phyloP scores from a whole-genome alignment of 2,329 filamentous ascomycete species.

The Venturia effusa region DNA sequence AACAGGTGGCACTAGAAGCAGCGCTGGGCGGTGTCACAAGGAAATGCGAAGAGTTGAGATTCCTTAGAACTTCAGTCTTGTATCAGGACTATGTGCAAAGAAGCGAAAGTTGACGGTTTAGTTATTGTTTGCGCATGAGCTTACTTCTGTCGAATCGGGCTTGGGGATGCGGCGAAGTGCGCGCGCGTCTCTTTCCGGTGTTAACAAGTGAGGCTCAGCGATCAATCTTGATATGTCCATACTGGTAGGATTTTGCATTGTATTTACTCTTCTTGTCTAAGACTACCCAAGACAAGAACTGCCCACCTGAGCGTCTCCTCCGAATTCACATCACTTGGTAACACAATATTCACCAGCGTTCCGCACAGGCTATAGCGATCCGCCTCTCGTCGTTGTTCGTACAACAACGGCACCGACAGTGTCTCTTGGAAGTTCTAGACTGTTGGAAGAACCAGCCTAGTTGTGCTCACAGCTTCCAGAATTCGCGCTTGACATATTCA shows the following conservation, averaged over 20 bases:
- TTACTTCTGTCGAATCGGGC: background rate
- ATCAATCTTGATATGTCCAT: background rate
- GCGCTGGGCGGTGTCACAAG: background rate
- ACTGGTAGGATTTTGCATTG: background rate
- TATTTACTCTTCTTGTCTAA: background rate
- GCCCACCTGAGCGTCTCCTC: background rate
- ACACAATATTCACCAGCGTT: too few relatives aligned
- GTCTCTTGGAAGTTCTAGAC: too few relatives aligned
- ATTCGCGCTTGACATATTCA: background rate
- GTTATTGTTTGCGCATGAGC: background rate
- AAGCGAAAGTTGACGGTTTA: background rate
- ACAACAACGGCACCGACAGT: too few relatives aligned
- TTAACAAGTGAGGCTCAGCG: background rate
- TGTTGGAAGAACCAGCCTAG: background rate
- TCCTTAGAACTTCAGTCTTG: background rate
- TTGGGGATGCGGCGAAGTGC: background rate
- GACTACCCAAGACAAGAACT: background rate
- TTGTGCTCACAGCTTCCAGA: background rate
- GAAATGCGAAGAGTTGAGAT: background rate
- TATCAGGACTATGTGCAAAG: background rate
- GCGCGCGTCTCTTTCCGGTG: background rate
- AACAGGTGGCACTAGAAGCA: background rate
- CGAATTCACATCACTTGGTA: background rate
- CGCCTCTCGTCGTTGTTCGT: too few relatives aligned
- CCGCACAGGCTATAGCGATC: too few relatives aligned